Base-by-base conservation (phyloP, 2,329 filamentous ascomycete species). In the Aureobasidium sp. region DNA sequence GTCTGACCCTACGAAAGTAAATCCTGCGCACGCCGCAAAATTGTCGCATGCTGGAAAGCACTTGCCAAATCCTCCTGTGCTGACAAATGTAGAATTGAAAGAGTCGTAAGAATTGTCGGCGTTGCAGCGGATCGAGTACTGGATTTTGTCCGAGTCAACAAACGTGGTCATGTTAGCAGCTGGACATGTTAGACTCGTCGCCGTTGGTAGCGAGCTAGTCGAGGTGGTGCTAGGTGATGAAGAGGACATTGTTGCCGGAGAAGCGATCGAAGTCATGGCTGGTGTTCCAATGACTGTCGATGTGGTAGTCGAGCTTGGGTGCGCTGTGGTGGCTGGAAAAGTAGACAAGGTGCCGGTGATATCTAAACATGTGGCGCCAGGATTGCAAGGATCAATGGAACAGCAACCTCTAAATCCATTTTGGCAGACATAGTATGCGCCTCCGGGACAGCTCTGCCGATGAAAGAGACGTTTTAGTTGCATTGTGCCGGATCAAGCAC, bases 31-130 rank as follows among this genome's bases (percentile, higher is more conserved):
- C 6, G 64, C 62, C 10, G 48, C 44, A 6, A 65, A 39, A 5
- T 44, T 47, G 10, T 69, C 70, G 61, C 70, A 72, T 10, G 66
- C 65, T 5, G 68, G 66, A 62, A 71, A 72, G 61, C 70, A 72
- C 47, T 69, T 63, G 13, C 60, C 64, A 44, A 71, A 72, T 9
- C 69, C 70, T 8, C 69, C 70, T 10, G 62, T 61, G 2, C 56
- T 60, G 29, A 72, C 65, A 20, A 61, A 55, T 17, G 69, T 63
- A 17, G 64, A 64, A 42, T 66, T 62, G 47, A 66, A 66, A 0
- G 68, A 66, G 0, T 56, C n/a, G 15, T 64, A 65, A n/a, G 60
- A 64, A 39, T 70, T 71, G 53, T 70, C 69, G 32, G 53, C 63
- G 17, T 66, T 67, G 65, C 70, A 72, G 20, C 64, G 66, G 34